Evolutionary conservation across 352 stramenopile species (phyloP).

Genomic region (Detonula confervacea): DNA sequence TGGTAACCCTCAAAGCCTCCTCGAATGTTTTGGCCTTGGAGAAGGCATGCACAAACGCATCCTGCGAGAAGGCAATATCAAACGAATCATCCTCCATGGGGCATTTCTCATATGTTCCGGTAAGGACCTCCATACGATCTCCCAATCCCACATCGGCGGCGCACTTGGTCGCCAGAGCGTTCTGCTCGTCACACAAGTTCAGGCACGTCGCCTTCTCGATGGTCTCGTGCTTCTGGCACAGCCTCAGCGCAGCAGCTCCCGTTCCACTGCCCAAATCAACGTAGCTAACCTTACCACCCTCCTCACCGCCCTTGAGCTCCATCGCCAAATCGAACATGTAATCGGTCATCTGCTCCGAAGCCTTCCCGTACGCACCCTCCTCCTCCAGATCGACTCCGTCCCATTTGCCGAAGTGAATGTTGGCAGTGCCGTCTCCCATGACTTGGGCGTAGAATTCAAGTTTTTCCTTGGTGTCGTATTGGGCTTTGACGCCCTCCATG

Average conservation of each 20-base stretch:
- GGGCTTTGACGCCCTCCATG: slow-evolving; percentile 33
- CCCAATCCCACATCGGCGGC: slow-evolving; percentile 10
- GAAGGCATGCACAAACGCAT: slow-evolving; percentile 53
- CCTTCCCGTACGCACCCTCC: slow-evolving; percentile 55
- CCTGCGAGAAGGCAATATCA: slow-evolving; percentile 39
- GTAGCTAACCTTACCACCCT: slow-evolving; percentile 14
- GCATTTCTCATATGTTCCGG: slow-evolving; percentile 39
- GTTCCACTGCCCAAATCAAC: slow-evolving; percentile 38
- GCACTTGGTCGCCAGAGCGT: slow-evolving; percentile 22
- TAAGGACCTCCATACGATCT: slow-evolving; percentile 38
- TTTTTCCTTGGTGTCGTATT: slow-evolving; percentile 48
- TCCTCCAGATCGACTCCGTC: slow-evolving; percentile 50
- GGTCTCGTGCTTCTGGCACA: slow-evolving; percentile 29
- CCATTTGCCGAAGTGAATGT: slow-evolving; percentile 59
- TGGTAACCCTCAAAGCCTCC: slow-evolving; percentile 37
- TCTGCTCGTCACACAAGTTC: slow-evolving; percentile 44
- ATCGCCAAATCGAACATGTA: slow-evolving; percentile 51
- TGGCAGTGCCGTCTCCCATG: slow-evolving; percentile 42
- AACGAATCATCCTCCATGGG: slow-evolving; percentile 33
- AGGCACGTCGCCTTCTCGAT: slow-evolving; percentile 43
- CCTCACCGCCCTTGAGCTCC: background rate
- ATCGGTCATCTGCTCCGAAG: slow-evolving; percentile 54
- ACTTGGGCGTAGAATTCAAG: slow-evolving; percentile 49
- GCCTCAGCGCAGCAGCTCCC: slow-evolving; percentile 34
- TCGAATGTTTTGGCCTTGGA: slow-evolving; percentile 33